phyloP scores from a whole-genome alignment of 2,329 filamentous ascomycete genomes.

The Myrmaecium sp. region DNA sequence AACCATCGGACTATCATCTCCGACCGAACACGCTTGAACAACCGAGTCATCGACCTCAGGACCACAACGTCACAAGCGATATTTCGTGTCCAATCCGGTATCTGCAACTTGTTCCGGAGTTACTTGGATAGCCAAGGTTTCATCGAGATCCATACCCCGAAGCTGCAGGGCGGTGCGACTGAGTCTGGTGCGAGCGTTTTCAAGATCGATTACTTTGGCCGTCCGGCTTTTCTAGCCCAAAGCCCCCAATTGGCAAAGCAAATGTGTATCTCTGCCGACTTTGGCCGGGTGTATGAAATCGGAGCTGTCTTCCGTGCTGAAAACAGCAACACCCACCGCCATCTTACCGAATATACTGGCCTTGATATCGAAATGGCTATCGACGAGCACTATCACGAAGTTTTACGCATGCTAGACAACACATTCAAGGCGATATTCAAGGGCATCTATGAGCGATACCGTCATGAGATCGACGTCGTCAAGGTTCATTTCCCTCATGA shows the following conservation, averaged over 20 bases:
- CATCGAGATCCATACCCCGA: conserved; percentile 87
- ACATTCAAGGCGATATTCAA: conserved; percentile 68
- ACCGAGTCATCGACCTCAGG: conserved; percentile 68
- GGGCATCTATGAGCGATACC: conserved; percentile 50
- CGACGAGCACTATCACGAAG: conserved; percentile 77
- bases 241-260: conserved; percentile 87
- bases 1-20: conserved; percentile 44
- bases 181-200: conserved; percentile 88
- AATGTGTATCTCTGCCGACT: conserved; percentile 80
- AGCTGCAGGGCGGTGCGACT: conserved; percentile 75
- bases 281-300: conserved; percentile 77
- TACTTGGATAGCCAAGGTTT: conserved; percentile 62
- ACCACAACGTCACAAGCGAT: conserved; percentile 77
- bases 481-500: conserved; percentile 75
- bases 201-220: conserved; percentile 78
- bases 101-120: conserved; percentile 63
- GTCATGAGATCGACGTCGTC: conserved; percentile 59
- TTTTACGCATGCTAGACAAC: conserved; percentile 59
- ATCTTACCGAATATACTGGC: conserved; percentile 88
- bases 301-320: conserved; percentile 85
- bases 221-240: conserved; percentile 75
- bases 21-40: conserved; percentile 56
- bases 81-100: conserved; percentile 69
- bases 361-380: conserved; percentile 89
- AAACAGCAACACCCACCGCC: conserved; percentile 88